Evolutionary conservation across 371 early-diverging fungal genomes (phyloP).

Genomic region (Saksenaea oblongispora): DNA sequence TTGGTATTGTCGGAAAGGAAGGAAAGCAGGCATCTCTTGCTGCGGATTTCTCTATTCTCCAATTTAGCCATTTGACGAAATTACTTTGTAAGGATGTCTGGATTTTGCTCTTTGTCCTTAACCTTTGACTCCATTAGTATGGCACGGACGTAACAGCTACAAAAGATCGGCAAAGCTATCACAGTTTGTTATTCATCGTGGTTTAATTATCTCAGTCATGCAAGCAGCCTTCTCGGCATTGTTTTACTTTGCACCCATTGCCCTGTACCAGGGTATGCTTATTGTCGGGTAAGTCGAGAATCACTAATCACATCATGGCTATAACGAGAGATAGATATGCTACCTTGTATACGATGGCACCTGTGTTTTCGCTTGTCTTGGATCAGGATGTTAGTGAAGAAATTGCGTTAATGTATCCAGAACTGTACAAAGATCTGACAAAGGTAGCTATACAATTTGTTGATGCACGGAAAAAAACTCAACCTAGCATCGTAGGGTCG

Average conservation of each 20-base stretch:
- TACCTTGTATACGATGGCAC: conserved; percentile 97
- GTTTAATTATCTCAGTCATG: conserved; percentile 96
- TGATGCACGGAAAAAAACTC: not conserved
- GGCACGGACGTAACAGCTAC: conserved; percentile 99
- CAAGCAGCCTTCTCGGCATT: conserved; percentile 99
- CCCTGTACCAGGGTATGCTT: conserved; percentile 87
- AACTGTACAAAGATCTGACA: conserved; percentile 96
- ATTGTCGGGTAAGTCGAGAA: conserved; percentile 49
- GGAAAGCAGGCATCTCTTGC: conserved; percentile 98
- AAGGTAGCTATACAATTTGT: conserved; percentile 55
- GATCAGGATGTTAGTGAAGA: conserved; percentile 93
- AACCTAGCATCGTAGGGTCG: conserved; percentile 63
- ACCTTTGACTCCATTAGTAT: conserved; percentile 49
- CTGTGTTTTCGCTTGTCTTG: conserved; percentile 95
- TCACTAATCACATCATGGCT: conserved; percentile 4
- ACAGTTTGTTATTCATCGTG: conserved; percentile 99
- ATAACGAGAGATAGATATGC: conserved; percentile 83
- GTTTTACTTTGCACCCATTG: conserved; percentile 98
- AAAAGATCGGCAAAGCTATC: conserved; percentile 94
- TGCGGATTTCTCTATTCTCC: conserved; percentile 95
- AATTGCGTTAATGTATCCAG: conserved; percentile 93
- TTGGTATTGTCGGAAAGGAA: conserved; percentile 99
- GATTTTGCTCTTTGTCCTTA: not conserved
- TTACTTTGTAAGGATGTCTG: conserved; percentile 62
- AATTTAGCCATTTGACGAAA: conserved; percentile 88